phyloP scores from a whole-genome alignment of 208 protist species.

The Porcisia deanei region DNA sequence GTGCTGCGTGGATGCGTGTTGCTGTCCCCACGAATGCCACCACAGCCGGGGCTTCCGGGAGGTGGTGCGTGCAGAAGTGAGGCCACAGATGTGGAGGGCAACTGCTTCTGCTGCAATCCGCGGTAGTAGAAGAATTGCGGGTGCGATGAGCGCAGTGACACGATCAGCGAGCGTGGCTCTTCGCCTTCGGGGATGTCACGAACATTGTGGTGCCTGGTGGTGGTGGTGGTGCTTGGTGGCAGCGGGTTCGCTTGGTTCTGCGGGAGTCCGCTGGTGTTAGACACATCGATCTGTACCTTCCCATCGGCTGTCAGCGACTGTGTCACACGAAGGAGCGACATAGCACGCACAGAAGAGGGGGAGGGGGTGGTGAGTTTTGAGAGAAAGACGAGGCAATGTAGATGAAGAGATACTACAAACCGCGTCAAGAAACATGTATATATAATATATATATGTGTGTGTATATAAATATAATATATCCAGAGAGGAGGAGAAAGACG shows the following conservation, averaged over 20 bases:
- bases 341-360: constrained; percentile 6
- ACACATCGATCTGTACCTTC: constrained; percentile 36
- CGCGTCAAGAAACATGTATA: no score
- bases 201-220: background rate
- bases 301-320: constrained; percentile 38
- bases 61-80: constrained; percentile 8
- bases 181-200: constrained; percentile 16
- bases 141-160: constrained; percentile 68
- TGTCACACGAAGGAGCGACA: constrained; percentile 35
- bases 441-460: background rate
- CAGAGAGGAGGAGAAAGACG: background rate
- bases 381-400: no score
- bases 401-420: no score
- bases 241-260: background rate
- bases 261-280: constrained; percentile 31
- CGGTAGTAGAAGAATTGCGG: constrained; percentile 54
- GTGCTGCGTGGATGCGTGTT: constrained; percentile 4
- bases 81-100: background rate
- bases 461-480: background rate
- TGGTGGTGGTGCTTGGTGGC: background rate
- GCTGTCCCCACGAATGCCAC: background rate
- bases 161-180: constrained; percentile 56
- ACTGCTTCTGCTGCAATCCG: background rate
- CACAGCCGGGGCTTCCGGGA: background rate
- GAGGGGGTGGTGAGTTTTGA: background rate